These are phyloP conservation scores for Penicillium roqueforti DNA, from an alignment of 495 filamentous ascomycete genomes.

Conservation along the genomic window DNA sequence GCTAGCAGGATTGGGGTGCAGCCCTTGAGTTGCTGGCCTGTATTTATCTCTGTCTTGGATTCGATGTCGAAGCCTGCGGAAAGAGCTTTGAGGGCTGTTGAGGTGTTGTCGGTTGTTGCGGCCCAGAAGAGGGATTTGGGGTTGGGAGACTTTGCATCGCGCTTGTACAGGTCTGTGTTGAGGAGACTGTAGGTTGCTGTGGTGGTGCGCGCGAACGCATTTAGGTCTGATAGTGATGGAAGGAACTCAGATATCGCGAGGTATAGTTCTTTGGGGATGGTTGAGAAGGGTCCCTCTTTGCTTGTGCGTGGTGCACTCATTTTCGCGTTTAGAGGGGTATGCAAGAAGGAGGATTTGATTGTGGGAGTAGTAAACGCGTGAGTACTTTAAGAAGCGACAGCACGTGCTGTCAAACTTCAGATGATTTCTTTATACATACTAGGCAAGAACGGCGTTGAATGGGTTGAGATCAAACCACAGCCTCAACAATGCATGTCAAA, in stretches of 20 bases:
- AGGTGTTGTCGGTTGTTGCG: slow-evolving; percentile 9
- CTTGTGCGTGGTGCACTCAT: slow-evolving; percentile 7
- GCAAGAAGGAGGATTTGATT: background rate
- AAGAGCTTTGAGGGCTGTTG: slow-evolving; percentile 12
- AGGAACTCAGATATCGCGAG: slow-evolving; percentile 15
- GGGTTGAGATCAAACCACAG: background rate
- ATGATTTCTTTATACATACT: too few species aligned
- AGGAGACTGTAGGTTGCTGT: slow-evolving; percentile 14
- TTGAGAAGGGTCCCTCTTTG: background rate
- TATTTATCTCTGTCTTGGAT: slow-evolving; percentile 10
- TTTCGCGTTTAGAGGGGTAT: background rate
- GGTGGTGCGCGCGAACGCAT: slow-evolving; percentile 14
- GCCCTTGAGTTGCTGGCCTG: slow-evolving; percentile 11
- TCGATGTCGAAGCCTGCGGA: slow-evolving; percentile 17
- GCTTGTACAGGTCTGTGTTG: slow-evolving; percentile 15
- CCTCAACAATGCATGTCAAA: background rate
- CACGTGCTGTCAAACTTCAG: background rate
- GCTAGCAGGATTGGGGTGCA: slow-evolving; percentile 21
- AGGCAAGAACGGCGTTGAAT: background rate
- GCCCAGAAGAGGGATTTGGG: slow-evolving; percentile 16
- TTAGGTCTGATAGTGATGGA: slow-evolving; percentile 8
- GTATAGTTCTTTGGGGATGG: slow-evolving; percentile 17
- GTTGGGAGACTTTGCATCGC: slow-evolving; percentile 2
- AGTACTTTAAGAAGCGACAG: background rate
- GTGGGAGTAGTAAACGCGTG: background rate